Evolutionary conservation across 768 basidiomycete species (phyloP).

Genomic region (Goffeauzyma gilvescens): DNA sequence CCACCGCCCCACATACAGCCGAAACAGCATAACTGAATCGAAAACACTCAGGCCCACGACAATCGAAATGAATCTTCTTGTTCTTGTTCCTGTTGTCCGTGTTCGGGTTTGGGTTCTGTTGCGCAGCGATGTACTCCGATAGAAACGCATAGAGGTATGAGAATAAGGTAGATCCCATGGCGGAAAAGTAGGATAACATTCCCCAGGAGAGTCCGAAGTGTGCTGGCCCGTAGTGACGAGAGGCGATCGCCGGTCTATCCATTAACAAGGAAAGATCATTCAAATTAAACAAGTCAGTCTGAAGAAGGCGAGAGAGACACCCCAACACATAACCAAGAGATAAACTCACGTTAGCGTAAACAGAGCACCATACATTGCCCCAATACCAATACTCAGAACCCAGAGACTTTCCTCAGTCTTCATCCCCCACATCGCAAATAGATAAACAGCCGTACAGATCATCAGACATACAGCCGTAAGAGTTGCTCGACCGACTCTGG

Average conservation of each 20-base stretch:
- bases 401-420: conserved; percentile 19
- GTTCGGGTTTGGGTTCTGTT: not conserved
- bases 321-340: not conserved
- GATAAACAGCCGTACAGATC: conserved; percentile 19
- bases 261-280: too few relatives aligned
- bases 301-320: not conserved
- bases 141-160: conserved; percentile 29
- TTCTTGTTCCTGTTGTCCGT: not conserved
- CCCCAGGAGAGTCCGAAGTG: conserved; percentile 32
- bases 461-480: conserved; percentile 20
- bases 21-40: conserved; percentile 20
- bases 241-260: conserved; percentile 23
- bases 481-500: conserved; percentile 14
- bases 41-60: conserved; percentile 25
- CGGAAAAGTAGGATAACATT: conserved; percentile 30
- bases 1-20: conserved; percentile 17
- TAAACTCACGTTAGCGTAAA: conserved; percentile 28
- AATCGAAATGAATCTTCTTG: too few relatives aligned
- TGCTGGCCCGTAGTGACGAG: conserved; percentile 13
- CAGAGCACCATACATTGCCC: conserved; percentile 26
- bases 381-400: conserved; percentile 26
- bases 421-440: conserved; percentile 18
- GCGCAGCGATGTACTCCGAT: conserved; percentile 11
- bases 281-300: too few relatives aligned
- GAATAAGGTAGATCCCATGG: conserved; percentile 25